Evolutionary conservation across 768 basidiomycete genomes (phyloP), one percentile per base, ranked within the genome.

Genomic region (Hirschioporus abietinus): DNA sequence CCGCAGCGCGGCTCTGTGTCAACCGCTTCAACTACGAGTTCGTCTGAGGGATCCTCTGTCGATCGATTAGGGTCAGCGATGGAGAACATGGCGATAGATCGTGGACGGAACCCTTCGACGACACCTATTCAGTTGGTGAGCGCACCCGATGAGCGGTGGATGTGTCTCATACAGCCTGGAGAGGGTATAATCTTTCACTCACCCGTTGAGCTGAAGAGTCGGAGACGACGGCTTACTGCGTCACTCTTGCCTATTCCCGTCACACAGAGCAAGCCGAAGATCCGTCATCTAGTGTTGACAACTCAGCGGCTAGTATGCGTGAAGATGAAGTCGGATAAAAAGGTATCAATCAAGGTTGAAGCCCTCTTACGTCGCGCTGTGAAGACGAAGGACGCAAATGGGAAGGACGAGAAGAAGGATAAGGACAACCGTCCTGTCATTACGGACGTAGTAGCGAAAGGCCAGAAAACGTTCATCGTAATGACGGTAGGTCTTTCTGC

Each of bases 381-480:
- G 63, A 76, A 74, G 64, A 73, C 30, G 63, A 72, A 73, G 59
- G 79, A 77, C n/a, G n/a, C n/a, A n/a, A n/a, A n/a, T 64, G 76
- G 78, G 58, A 81, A 79, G 66, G 81, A 82, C 5, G 80, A 77
- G 61, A 81, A 80, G 63, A 85, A 82, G 71, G 84, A 85, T 62
- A n/a, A n/a, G 73, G 77, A 18, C 80, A 81, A 42, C 76, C 75
- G 58, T n/a, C n/a, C n/a, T n/a, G 74, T 80, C 58, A 74, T 89
- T 10, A 76, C 78, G 4, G 78, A 80, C 25, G 83, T 84, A 0
- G 84, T 84, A 65, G 75, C 79, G 27, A 86, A 86, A 70, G 78
- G 84, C 61, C 86, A 85, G 65, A 77, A 83, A 42, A 85, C 86
- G 72, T 88, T 89, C 72, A 81, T 84, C 18, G 80, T 89, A 36